phyloP scores from a whole-genome alignment of 257 asterid species.

The Solanum gandarillasii region DNA sequence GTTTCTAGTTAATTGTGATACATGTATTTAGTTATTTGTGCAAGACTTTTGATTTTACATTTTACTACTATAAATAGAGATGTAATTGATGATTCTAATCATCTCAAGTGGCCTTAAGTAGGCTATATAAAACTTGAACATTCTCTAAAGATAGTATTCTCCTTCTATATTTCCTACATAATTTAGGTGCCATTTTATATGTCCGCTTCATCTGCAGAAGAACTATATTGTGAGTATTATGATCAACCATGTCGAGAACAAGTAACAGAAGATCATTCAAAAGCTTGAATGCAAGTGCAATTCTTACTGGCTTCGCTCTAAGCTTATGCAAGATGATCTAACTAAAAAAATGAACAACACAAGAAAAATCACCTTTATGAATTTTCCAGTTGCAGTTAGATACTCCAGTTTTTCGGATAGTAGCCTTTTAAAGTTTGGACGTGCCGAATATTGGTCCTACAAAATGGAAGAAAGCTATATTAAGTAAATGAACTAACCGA shows the following conservation, averaged over 20 bases:
- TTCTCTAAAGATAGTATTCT: too few species aligned
- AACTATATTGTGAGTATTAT: not conserved
- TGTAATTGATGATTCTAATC: too few species aligned
- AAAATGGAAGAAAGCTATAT: not conserved
- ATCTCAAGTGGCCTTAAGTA: too few species aligned
- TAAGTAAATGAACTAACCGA: not conserved
- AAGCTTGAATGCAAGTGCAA: not conserved
- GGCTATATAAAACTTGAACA: too few species aligned
- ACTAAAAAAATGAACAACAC: not conserved
- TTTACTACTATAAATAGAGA: too few species aligned
- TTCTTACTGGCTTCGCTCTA: not conserved
- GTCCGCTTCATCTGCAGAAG: constrained; percentile 28
- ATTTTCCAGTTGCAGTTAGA: constrained; percentile 26
- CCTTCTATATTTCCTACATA: too few species aligned
- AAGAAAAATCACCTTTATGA: constrained; percentile 22
- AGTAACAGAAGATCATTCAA: not conserved
- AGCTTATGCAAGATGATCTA: not conserved
- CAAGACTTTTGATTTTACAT: too few species aligned
- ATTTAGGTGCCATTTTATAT: constrained; percentile 10
- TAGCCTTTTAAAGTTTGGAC: constrained; percentile 34
- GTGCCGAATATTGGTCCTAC: constrained; percentile 38
- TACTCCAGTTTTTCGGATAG: constrained; percentile 30
- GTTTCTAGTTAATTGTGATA: too few species aligned
- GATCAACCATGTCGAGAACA: not conserved
- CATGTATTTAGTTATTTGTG: too few species aligned